Conservation (phyloP, 2,329 filamentous ascomycete species). For the Paecilomyces dactylethromorphus region DNA sequence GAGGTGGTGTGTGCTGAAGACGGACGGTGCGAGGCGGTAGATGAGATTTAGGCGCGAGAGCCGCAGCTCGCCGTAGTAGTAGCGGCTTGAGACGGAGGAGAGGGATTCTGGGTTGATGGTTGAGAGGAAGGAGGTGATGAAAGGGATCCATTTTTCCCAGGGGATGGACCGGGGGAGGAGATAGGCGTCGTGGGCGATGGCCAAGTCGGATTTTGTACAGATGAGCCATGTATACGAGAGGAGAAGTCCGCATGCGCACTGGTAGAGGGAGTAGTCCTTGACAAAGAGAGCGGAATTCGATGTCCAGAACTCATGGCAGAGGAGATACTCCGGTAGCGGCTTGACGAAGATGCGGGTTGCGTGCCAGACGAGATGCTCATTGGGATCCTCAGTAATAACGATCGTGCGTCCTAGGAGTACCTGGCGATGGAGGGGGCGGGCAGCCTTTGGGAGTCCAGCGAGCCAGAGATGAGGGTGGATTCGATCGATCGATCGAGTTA, state of each 20-base stretch:
- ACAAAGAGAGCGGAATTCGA: not conserved
- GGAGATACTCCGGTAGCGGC: constrained; percentile 18
- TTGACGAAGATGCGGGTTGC: constrained; percentile 17
- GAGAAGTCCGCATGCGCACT: not conserved
- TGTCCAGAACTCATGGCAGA: constrained; percentile 16
- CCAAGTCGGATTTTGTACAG: not conserved
- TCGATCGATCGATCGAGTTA: not conserved
- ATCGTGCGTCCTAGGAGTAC: constrained; percentile 12
- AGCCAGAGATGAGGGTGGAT: not conserved
- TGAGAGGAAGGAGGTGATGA: not conserved
- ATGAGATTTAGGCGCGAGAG: not conserved
- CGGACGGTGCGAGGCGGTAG: not conserved
- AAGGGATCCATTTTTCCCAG: not conserved
- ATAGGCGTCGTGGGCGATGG: not conserved
- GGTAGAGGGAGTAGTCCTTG: not conserved
- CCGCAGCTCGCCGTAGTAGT: not conserved
- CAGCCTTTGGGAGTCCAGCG: constrained; percentile 5
- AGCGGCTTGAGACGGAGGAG: not conserved
- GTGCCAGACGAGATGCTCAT: constrained; percentile 20
- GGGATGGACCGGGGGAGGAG: not conserved
- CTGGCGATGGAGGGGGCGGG: constrained; percentile 13
- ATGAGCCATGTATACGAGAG: not conserved
- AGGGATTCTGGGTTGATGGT: not conserved
- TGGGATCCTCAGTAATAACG: constrained; percentile 16
- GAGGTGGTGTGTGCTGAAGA: not conserved